Base-by-base conservation (phyloP, 2,329 filamentous ascomycete species). In the Neophaeococcomyces mojaviensis region DNA sequence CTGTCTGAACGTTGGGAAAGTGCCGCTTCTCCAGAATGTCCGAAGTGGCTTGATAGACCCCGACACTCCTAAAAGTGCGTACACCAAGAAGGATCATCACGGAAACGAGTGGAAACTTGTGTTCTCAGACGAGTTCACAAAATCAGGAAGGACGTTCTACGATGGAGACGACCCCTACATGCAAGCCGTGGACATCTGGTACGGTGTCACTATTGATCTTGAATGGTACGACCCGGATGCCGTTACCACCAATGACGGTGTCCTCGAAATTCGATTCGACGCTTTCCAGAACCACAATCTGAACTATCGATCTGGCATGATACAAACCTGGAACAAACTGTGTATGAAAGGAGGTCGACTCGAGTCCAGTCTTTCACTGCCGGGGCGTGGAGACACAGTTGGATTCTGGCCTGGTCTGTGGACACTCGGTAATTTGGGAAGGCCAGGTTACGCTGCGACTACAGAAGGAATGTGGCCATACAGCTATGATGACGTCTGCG, bases 361-460 rank as follows among this genome's bases (percentile, higher is more conserved):
- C 12, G 82, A 86, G 64, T 81, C 81, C 16, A 82, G 79, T 57
- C 78, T 86, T 43, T 86, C 82, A 3, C 68, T 86, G 4, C 82
- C 82, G 12, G 82, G 82, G 13, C 65, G 71, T 38, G 82, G 82
- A 37, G 79, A 84, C 52, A 74, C 78, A 12, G 72, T 78, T 46
- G 82, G 82, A 47, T 82, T 86, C 64, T 86, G 82, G 82, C 82
- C 82, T 34, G 82, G 82, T 63, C 83, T 85, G 63, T 86, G 82
- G 82, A 72, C 81, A 0, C 84, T 86, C 79, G 82, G 82, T 3
- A 86, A 86, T 57, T 70, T 86, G 18, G 82, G 78, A 31, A 73
- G 82, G 52, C 79, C 82, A 20, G 82, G 82, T 10, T 84, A 84
- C 61, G 72, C 78, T 26, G 77, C 80, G 8, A 84, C 81, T 1